Evolutionary conservation across 1,284 basidiomycete genomes (phyloP).

Genomic region (Ceratorhiza oryzae-sativae): DNA sequence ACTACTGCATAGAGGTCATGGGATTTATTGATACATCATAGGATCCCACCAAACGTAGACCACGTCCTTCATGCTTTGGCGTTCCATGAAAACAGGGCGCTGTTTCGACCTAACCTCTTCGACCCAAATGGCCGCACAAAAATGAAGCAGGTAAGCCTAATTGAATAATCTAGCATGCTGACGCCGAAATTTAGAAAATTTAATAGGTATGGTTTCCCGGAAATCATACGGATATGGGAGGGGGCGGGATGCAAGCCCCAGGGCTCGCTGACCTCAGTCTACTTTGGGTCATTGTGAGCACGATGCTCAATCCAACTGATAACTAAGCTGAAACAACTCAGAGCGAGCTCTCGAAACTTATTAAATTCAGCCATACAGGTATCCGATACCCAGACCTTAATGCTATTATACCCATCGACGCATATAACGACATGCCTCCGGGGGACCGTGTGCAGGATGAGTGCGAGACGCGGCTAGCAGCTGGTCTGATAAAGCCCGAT

Average conservation of each 20-base stretch:
- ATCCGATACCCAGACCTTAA: slow-evolving; percentile 13
- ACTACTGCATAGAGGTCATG: background rate
- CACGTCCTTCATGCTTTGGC: slow-evolving; percentile 38
- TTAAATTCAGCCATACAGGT: background rate
- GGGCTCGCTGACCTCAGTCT: slow-evolving; percentile 4
- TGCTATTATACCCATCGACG: background rate
- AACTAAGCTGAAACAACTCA: too few relatives aligned
- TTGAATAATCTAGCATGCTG: background rate
- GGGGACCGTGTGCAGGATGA: slow-evolving; percentile 4
- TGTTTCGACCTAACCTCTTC: slow-evolving; percentile 19
- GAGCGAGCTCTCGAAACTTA: background rate
- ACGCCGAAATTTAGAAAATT: too few relatives aligned
- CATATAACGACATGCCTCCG: slow-evolving; percentile 2
- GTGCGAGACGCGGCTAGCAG: slow-evolving; percentile 14
- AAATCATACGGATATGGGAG: slow-evolving; percentile 39
- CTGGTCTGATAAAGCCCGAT: background rate
- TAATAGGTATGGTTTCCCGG: slow-evolving; percentile 39
- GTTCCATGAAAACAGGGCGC: slow-evolving; percentile 37
- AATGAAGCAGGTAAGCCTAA: slow-evolving; percentile 29
- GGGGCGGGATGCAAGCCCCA: background rate
- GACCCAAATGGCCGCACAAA: background rate
- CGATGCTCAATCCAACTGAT: too few relatives aligned
- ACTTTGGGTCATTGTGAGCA: slow-evolving; percentile 28
- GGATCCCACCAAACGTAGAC: slow-evolving; percentile 34
- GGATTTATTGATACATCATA: background rate